These are phyloP conservation scores for Mentha longifolia DNA, from an alignment of 257 asterid genomes.

Conservation along the genomic window DNA sequence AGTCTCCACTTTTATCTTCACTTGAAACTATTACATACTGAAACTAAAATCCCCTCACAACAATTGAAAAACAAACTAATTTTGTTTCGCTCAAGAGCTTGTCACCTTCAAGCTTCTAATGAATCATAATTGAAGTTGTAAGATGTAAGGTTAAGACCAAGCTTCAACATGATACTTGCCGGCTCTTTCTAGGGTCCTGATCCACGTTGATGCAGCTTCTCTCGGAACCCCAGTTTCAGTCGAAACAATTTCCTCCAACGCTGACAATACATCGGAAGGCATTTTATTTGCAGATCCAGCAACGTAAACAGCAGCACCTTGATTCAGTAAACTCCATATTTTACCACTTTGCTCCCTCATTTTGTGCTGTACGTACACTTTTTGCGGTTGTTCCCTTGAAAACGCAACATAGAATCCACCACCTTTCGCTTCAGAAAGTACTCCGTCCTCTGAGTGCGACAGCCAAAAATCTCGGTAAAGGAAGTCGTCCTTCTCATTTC, in stretches of 20 bases:
- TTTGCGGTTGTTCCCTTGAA: conserved; percentile 85
- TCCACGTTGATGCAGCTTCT: conserved; percentile 72
- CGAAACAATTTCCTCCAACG: conserved; percentile 75
- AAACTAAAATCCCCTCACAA: too few species aligned
- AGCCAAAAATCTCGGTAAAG: conserved; percentile 83
- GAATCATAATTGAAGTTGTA: neutral
- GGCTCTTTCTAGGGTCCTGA: conserved; percentile 70
- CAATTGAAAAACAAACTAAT: too few species aligned
- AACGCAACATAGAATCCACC: conserved; percentile 90
- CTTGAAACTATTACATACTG: too few species aligned
- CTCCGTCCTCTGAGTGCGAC: conserved; percentile 64
- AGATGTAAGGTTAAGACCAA: conserved; percentile 62
- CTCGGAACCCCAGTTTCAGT: conserved; percentile 64
- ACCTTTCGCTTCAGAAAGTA: conserved; percentile 81
- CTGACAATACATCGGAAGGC: conserved; percentile 83
- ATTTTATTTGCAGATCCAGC: conserved; percentile 94
- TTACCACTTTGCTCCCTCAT: conserved; percentile 68
- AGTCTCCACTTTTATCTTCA: neutral
- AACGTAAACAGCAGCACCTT: conserved; percentile 80
- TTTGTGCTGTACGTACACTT: conserved; percentile 90
- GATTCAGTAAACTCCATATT: conserved; percentile 70
- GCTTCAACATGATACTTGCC: conserved; percentile 91
- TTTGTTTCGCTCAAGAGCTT: too few species aligned
- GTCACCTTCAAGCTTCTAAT: too few species aligned
- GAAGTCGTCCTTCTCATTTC: conserved; percentile 73